These are phyloP conservation scores for Salix suchowensis DNA, from an alignment of 345 rosid species.

Conservation along the genomic window DNA sequence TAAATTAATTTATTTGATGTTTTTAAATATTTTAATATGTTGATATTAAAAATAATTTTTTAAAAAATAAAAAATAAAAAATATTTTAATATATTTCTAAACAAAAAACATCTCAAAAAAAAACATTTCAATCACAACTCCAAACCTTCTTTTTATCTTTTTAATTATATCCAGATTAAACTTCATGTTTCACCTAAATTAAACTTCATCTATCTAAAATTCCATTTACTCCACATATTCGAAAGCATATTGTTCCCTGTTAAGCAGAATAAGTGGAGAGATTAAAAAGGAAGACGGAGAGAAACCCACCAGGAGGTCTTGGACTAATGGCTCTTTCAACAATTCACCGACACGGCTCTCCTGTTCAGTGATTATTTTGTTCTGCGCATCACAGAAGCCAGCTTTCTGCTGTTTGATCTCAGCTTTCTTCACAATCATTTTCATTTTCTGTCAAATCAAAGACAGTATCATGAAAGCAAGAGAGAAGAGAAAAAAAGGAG, in stretches of 20 bases:
- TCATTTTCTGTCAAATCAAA: background rate
- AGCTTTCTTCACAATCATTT: background rate
- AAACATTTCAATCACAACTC: too few relatives aligned
- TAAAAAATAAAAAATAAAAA: too few relatives aligned
- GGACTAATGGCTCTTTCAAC: background rate
- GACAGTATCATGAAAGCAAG: background rate
- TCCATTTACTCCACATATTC: background rate
- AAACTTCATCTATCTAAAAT: background rate
- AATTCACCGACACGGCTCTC: background rate
- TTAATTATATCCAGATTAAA: background rate
- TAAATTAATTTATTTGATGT: too few relatives aligned
- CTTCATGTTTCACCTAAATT: background rate
- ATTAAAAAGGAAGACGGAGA: background rate
- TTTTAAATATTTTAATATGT: too few relatives aligned
- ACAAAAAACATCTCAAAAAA: too few relatives aligned
- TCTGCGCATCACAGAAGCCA: background rate
- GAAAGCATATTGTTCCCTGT: background rate
- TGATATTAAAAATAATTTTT: too few relatives aligned
- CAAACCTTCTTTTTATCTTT: too few relatives aligned
- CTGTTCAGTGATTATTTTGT: background rate
- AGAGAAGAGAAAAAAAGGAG: background rate
- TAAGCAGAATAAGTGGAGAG: background rate
- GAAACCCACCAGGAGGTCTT: background rate
- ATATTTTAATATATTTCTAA: too few relatives aligned
- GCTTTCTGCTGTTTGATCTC: background rate